phyloP scores from a whole-genome alignment of 441 rosid genomes.

The Erodium moschatum region DNA sequence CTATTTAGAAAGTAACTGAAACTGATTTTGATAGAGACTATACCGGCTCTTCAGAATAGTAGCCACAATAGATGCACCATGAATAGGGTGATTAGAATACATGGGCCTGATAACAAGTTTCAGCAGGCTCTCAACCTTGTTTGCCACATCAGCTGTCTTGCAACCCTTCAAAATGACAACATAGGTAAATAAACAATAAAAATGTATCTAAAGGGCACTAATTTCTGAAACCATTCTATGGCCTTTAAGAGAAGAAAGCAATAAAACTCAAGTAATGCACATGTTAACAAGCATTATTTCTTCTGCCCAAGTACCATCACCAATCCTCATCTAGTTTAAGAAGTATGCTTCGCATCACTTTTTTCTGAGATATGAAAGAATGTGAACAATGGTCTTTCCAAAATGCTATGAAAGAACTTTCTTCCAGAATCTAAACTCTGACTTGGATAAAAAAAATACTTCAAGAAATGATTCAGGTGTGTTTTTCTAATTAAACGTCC shows the following conservation, averaged over 20 bases:
- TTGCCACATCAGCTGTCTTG: conserved; percentile 57
- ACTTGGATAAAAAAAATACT: no score
- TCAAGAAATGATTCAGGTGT: no score
- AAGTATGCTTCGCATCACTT: conserved; percentile 1
- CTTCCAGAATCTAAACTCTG: no score
- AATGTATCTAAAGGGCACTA: neutral
- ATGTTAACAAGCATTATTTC: neutral
- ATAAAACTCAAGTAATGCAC: neutral
- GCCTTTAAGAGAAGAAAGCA: neutral
- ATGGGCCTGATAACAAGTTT: conserved; percentile 69
- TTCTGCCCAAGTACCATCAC: neutral
- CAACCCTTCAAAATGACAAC: conserved; percentile 40
- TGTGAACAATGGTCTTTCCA: neutral
- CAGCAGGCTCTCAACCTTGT: conserved; percentile 64
- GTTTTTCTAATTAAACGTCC: no score
- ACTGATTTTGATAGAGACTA: neutral
- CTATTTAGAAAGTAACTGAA: neutral
- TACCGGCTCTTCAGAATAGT: conserved; percentile 56
- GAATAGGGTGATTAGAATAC: conserved; percentile 69
- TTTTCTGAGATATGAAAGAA: neutral
- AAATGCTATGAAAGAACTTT: neutral
- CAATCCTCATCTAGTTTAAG: neutral
- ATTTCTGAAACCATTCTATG: conserved; percentile 1
- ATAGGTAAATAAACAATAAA: conserved; percentile 4
- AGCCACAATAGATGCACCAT: conserved; percentile 69